These are phyloP conservation scores for Calocybe gambosa DNA, from an alignment of 1,284 basidiomycete genomes.

Conservation along the genomic window DNA sequence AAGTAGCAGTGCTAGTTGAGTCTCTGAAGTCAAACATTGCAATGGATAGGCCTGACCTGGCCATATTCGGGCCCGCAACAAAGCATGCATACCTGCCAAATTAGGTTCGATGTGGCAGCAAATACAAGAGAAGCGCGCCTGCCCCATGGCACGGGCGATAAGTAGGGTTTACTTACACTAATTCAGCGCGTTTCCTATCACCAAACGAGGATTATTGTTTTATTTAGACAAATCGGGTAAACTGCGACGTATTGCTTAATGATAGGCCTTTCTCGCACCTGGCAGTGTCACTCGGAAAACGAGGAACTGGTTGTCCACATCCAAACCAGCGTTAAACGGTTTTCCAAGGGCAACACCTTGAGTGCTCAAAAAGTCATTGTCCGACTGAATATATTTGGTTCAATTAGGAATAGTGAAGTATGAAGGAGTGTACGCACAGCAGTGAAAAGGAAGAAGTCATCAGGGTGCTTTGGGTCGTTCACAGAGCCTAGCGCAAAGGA, in stretches of 20 bases:
- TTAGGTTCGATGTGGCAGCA: no score
- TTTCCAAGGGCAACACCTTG: conserved; percentile 49
- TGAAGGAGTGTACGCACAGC: conserved; percentile 46
- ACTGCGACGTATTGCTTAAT: background rate
- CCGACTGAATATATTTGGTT: conserved; percentile 26
- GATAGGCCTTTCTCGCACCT: conserved; percentile 17
- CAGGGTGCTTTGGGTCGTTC: conserved; percentile 40
- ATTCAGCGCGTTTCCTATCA: no score
- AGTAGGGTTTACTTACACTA: no score
- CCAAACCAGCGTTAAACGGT: conserved; percentile 47
- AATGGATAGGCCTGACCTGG: no score
- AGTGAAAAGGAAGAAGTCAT: conserved; percentile 45
- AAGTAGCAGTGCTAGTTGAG: no score
- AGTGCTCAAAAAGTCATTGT: conserved; percentile 45
- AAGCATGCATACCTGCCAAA: no score
- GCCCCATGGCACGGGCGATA: no score
- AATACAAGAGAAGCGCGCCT: no score
- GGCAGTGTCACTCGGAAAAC: conserved; percentile 65
- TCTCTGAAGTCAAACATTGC: no score
- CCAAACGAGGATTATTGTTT: no score
- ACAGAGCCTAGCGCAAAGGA: conserved; percentile 55
- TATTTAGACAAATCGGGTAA: background rate
- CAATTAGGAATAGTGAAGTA: background rate
- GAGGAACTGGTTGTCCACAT: conserved; percentile 61
- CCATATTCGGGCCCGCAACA: background rate